Conservation (phyloP, 2,329 filamentous ascomycete species). For the Colletotrichum graminicola region DNA sequence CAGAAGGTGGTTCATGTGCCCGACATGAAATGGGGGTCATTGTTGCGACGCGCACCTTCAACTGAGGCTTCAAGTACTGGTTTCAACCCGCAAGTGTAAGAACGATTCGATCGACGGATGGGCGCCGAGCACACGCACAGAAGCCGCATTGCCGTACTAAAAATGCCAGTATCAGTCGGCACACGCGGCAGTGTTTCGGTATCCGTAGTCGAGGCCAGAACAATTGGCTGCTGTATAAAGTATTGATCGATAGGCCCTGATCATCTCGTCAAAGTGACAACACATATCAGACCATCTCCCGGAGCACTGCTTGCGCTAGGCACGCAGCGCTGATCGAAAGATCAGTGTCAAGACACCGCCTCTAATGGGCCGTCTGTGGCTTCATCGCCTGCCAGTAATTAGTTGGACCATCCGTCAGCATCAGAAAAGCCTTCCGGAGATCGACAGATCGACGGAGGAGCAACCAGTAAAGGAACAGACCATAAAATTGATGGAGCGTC, state of each 20-base stretch:
- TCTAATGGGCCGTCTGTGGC: neutral
- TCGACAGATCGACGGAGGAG: conserved; percentile 9
- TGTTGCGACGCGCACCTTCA: neutral
- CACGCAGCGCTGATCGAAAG: neutral
- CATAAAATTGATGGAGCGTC: conserved; percentile 10
- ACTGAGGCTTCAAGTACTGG: too few relatives aligned
- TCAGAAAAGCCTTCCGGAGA: neutral
- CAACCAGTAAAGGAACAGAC: conserved; percentile 1
- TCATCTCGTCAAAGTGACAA: neutral
- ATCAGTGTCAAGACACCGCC: neutral
- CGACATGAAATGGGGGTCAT: neutral
- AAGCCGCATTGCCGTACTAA: neutral
- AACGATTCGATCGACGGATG: too few relatives aligned
- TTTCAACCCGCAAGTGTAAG: too few relatives aligned
- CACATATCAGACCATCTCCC: neutral
- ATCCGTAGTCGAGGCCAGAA: neutral
- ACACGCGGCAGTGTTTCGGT: neutral
- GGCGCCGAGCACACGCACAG: neutral
- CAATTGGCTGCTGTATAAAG: neutral
- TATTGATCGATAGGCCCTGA: neutral
- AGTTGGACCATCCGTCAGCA: neutral
- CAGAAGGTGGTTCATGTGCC: neutral
- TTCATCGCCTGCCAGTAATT: neutral
- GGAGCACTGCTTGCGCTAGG: neutral
- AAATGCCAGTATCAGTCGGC: neutral